Evolutionary conservation across 352 stramenopile species (phyloP).

Genomic region (Elongisporangium undulatum): DNA sequence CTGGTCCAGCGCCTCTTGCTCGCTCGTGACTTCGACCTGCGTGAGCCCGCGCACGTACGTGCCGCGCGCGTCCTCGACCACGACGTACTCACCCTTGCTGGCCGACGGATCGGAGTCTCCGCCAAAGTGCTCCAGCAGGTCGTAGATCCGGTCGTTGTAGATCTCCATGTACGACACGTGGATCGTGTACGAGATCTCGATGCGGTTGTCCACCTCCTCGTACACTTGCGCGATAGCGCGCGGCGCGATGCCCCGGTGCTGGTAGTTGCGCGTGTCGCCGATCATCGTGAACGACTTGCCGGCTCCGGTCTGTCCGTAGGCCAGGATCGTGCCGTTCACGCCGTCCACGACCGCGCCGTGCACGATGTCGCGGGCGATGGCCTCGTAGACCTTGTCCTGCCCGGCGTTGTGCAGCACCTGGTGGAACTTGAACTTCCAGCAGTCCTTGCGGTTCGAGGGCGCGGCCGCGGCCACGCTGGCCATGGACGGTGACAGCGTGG

Average conservation of each 20-base stretch:
- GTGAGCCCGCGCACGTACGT: constrained; percentile 88
- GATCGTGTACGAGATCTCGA: constrained; percentile 87
- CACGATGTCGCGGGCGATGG: constrained; percentile 86
- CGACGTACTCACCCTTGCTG: constrained; percentile 56
- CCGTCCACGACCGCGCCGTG: constrained; percentile 84
- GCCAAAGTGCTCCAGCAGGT: constrained; percentile 60
- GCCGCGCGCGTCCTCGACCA: constrained; percentile 78
- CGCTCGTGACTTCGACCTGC: constrained; percentile 64
- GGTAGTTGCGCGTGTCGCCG: constrained; percentile 88
- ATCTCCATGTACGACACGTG: constrained; percentile 95
- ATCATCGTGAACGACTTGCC: constrained; percentile 93
- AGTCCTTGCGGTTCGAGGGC: constrained; percentile 77
- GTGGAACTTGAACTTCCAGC: constrained; percentile 90
- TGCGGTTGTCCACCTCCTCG: constrained; percentile 84
- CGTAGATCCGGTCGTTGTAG: constrained; percentile 95
- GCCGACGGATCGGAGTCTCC: constrained; percentile 11
- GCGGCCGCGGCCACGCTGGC: constrained; percentile 11
- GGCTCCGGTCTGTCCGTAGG: constrained; percentile 86
- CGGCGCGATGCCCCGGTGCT: constrained; percentile 88
- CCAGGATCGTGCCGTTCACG: constrained; percentile 87
- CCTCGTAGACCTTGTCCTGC: constrained; percentile 90
- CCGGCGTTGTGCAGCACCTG: constrained; percentile 90
- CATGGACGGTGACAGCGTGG: constrained; percentile 1
- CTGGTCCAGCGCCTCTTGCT: constrained; percentile 90
- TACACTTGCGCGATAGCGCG: constrained; percentile 87